These are phyloP conservation scores for Salix exigua DNA, from an alignment of 345 rosid genomes.

Conservation along the genomic window DNA sequence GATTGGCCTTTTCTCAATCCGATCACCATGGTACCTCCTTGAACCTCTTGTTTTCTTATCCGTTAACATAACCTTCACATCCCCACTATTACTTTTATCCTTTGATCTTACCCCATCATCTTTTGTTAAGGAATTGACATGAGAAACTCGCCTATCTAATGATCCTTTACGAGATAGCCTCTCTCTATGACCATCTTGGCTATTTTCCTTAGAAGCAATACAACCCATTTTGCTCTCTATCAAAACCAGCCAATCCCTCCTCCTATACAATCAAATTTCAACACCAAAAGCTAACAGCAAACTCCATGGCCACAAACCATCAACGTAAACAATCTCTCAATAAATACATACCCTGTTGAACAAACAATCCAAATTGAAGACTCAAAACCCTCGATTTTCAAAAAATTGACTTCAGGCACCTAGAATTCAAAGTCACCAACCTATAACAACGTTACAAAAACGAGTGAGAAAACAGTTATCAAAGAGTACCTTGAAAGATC, in stretches of 20 bases:
- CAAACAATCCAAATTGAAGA: constrained; percentile 20
- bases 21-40: constrained; percentile 41
- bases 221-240: constrained; percentile 59
- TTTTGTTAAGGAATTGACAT: constrained; percentile 56
- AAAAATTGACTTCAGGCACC: not conserved
- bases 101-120: constrained; percentile 45
- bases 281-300: constrained; percentile 7
- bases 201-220: constrained; percentile 56
- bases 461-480: not conserved
- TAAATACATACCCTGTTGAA: constrained; percentile 21
- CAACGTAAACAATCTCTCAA: constrained; percentile 1
- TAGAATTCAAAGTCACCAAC: constrained; percentile 23
- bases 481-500: not conserved
- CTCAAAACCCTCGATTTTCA: not conserved
- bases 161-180: constrained; percentile 46
- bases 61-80: constrained; percentile 46
- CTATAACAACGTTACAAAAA: constrained; percentile 14
- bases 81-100: constrained; percentile 39
- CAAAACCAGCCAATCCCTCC: not conserved
- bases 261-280: constrained; percentile 21
- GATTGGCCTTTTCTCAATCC: constrained; percentile 36
- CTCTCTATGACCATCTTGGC: constrained; percentile 43
- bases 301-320: not conserved
- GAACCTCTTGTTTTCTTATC: constrained; percentile 55
- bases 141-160: constrained; percentile 51